A percentile compares a stretch with the other conserved stretches of the same genome.
phyloP scores from a whole-genome alignment of 257 asterid genomes.

The Solanum tarijense region DNA sequence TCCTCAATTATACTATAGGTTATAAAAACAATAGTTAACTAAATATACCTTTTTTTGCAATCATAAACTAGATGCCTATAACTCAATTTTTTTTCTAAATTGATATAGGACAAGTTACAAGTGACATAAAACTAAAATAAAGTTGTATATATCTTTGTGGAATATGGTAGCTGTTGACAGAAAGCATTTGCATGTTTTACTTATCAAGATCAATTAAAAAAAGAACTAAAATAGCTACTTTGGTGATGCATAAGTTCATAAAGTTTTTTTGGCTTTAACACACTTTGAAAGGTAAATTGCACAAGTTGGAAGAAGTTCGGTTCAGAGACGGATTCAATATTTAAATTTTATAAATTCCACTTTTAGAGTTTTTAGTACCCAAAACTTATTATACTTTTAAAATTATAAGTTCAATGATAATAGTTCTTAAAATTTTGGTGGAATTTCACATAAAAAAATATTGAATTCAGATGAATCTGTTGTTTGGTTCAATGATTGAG shows the following conservation, averaged over 20 bases:
- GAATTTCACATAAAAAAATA: background rate
- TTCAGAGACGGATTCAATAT: background rate
- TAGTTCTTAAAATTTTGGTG: background rate
- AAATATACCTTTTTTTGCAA: background rate
- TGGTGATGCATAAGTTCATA: background rate
- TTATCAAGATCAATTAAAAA: background rate
- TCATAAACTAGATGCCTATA: background rate
- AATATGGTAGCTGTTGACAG: background rate
- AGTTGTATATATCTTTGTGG: background rate
- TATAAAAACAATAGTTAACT: background rate
- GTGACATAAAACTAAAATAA: background rate
- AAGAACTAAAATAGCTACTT: background rate
- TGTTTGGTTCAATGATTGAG: background rate
- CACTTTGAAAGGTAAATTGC: background rate
- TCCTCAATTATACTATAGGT: background rate
- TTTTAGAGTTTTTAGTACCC: background rate
- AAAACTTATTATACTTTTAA: background rate
- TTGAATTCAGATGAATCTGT: rapidly evolving
- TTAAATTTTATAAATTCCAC: background rate
- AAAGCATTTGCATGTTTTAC: background rate
- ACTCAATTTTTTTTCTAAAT: background rate
- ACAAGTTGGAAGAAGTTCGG: background rate
- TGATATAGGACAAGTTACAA: background rate
- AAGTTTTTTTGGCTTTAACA: background rate
- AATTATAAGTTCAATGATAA: background rate